These are phyloP conservation scores for Powellomyces hirtus DNA, from an alignment of 192 early-diverging fungal genomes.

Conservation along the genomic window DNA sequence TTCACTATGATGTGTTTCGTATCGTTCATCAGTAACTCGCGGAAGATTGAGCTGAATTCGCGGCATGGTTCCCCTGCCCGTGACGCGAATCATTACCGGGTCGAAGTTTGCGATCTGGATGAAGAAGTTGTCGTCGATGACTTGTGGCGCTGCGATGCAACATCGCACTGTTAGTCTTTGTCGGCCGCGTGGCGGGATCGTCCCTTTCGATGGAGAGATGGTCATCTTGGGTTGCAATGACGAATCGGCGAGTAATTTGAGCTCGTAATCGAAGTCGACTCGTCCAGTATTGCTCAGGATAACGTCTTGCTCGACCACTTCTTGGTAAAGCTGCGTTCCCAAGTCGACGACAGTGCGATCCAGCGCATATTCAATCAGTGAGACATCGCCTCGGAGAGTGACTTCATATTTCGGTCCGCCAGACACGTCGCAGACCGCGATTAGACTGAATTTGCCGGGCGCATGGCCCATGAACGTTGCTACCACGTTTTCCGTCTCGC, in stretches of 20 bases:
- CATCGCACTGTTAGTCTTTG: slow-evolving; percentile 47
- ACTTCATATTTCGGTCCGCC: slow-evolving; percentile 62
- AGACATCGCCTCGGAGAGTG: slow-evolving; percentile 47
- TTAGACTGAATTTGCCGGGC: slow-evolving; percentile 26
- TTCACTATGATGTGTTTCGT: slow-evolving; percentile 25
- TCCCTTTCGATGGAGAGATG: slow-evolving; percentile 42
- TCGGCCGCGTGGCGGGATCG: slow-evolving; percentile 34
- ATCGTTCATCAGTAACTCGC: slow-evolving; percentile 26
- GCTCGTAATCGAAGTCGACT: slow-evolving; percentile 50
- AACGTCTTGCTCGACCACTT: slow-evolving; percentile 57
- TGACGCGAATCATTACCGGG: slow-evolving; percentile 43
- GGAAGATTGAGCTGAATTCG: slow-evolving; percentile 34
- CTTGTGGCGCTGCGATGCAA: slow-evolving; percentile 45
- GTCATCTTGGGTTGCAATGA: slow-evolving; percentile 37
- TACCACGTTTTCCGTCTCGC: slow-evolving; percentile 42
- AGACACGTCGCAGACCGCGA: slow-evolving; percentile 50
- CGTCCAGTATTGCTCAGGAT: slow-evolving; percentile 47
- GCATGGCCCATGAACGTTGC: slow-evolving; percentile 49
- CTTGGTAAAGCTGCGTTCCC: slow-evolving; percentile 50
- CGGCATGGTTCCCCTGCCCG: slow-evolving; percentile 44
- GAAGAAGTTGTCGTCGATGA: slow-evolving; percentile 49
- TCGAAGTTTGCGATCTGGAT: slow-evolving; percentile 56
- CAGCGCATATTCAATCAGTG: slow-evolving; percentile 42
- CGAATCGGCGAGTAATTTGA: slow-evolving; percentile 30
- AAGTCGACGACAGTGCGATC: slow-evolving; percentile 44